Evolutionary conservation across 148 eudicot genomes (phyloP), one percentile per base, ranked within the genome.

Genomic region (Cornus controversa): DNA sequence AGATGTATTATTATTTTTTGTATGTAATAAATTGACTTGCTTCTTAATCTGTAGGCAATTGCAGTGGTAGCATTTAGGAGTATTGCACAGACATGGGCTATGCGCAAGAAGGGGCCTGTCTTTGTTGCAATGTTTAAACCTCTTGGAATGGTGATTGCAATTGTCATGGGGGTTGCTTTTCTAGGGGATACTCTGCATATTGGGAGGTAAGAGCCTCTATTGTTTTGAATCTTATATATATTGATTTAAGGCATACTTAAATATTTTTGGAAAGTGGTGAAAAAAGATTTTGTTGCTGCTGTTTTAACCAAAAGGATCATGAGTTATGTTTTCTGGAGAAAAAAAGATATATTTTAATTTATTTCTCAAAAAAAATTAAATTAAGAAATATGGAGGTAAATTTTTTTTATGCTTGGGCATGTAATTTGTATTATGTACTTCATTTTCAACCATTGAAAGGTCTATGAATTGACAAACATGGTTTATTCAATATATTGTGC

Each of bases 41-140:
- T 40, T 40, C 1, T 9, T 40, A 1, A 40, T 40, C 45, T 40
- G 57, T 16, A 11, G 57, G 57, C 57, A 50, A 50, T 50, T 60
- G 31, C 58, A 11, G 3, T 23, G 29, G 67, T 58, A 0, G 10
- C n/a, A 6, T 2, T 57, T 3, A 27, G 76, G n/a, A 73, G 34
- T 8, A n/a, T 23, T 11, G 18, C 34, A n/a, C 11, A 5, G 2
- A 34, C 28, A 13, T 73, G 67, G 76, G 28, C 23, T 22, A 13
- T 73, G 76, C 66, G 13, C 10, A 14, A 34, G 23, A 73, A 60
- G 28, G 76, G 76, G 31, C 76, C 76, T 23, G 76, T 73, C 3
- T 73, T 57, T 34, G 50, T 73, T 65, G 60, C 76, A 14, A 73
- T 73, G 50, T 73, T 58, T 23, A 73, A 73, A 67, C 76, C 76